These are phyloP conservation scores for Monosporascus sp. DNA, from an alignment of 2,329 filamentous ascomycete species.

Conservation along the genomic window DNA sequence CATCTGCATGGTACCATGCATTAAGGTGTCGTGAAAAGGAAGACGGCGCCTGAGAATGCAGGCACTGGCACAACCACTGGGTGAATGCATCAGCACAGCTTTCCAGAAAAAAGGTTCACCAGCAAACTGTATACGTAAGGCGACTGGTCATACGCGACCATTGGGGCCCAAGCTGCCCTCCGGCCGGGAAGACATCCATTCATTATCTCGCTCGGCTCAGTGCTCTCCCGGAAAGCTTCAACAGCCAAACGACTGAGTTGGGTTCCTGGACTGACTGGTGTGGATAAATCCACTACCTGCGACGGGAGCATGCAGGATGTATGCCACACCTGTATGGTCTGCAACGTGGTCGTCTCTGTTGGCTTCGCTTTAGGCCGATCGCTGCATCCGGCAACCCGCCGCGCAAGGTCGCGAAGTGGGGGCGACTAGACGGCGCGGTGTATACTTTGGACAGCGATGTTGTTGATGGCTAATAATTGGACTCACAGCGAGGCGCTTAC, in stretches of 20 bases:
- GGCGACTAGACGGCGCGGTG: neutral
- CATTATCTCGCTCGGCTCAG: neutral
- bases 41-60: neutral
- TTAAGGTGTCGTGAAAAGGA: too few species aligned
- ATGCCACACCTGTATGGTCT: slow-evolving; percentile 19
- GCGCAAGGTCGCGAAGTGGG: neutral
- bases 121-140: too few species aligned
- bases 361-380: slow-evolving; percentile 23
- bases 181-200: slow-evolving; percentile 15
- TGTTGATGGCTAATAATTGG: slow-evolving; percentile 6
- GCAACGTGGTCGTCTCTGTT: slow-evolving; percentile 34
- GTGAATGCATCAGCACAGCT: neutral
- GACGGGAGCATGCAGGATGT: slow-evolving; percentile 19
- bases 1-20: neutral
- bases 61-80: neutral
- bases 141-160: neutral
- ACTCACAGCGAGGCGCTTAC: neutral
- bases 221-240: neutral
- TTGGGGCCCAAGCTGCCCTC: slow-evolving; percentile 5
- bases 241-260: neutral
- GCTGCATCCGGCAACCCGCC: slow-evolving; percentile 3
- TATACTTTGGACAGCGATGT: too few species aligned
- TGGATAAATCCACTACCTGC: slow-evolving; percentile 2
- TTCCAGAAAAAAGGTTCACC: neutral
- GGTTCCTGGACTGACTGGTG: neutral